Base-by-base conservation (phyloP, 2,329 filamentous ascomycete species). In the Xylaria sp. region DNA sequence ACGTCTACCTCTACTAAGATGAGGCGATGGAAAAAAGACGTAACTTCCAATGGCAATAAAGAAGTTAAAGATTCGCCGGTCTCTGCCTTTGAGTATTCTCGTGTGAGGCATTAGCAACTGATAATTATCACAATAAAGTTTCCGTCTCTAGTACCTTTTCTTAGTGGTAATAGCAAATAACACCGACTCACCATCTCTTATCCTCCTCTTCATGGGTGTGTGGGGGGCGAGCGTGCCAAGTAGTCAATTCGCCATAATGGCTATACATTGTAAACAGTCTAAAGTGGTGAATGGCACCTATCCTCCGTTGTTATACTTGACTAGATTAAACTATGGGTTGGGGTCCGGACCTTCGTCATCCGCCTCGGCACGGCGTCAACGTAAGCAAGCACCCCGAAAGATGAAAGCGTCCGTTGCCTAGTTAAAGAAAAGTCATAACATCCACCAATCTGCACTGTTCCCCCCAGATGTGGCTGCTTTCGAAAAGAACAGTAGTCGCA, bases 321-420 rank as follows among this genome's bases (percentile, higher is more conserved):
- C 59, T 43, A 48, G 46, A 60, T 59, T 60, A 20, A 66, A 68
- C 32, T 45, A 56, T 28, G 48, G 64, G 32, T 60, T 52, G n/a
- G 23, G 39, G 30, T 46, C 53, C 72, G 70, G 70, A 72, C 60
- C 50, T 34, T 67, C 46, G 55, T 30, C 60, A 61, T 72, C 68
- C 72, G 70, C 41, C 72, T 73, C 61, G 72, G 72, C 72, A 61
- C 50, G 55, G 41, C 55, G 58, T 58, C 53, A 60, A 60, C 56
- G 20, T 46, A 57, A 23, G 39, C 20, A 60, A 25, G 25, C 20
- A 48, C 13, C 70, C 68, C 70, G 71, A 69, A 57, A 61, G 28
- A 66, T 28, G 30, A 53, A 43, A 39, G 28, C 34, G n/a, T 10
- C 55, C 34, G 23, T 25, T 30, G 12, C 45, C 50, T 56, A 45